Conservation (phyloP, 306 rosid genomes). For the Citrullus amarus region DNA sequence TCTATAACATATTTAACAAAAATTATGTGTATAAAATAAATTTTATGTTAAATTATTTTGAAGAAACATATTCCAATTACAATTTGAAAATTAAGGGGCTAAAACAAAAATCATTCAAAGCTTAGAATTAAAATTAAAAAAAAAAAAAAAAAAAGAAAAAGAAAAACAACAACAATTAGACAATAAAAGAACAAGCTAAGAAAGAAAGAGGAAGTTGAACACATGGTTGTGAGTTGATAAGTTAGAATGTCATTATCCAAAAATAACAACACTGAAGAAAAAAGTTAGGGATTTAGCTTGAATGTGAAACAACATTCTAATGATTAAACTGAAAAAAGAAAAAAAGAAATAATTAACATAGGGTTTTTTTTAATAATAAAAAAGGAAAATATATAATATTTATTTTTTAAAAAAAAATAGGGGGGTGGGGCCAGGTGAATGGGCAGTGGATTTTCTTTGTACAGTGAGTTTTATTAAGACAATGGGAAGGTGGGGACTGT, state of each 20-base stretch:
- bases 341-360: not conserved
- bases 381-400: too few relatives aligned
- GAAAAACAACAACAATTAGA: not conserved
- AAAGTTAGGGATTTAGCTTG: not conserved
- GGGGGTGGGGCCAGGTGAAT: not conserved
- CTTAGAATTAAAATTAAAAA: too few relatives aligned
- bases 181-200: not conserved
- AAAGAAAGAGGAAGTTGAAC: not conserved
- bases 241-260: not conserved
- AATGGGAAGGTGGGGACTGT: constrained; percentile 1
- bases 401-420: not conserved
- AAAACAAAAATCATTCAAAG: not conserved
- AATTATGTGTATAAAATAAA: too few relatives aligned
- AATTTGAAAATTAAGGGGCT: not conserved
- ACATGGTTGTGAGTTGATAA: not conserved
- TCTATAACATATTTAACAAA: too few relatives aligned
- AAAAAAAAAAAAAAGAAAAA: too few relatives aligned
- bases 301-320: not conserved
- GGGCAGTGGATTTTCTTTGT: not conserved
- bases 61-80: not conserved
- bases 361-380: too few relatives aligned
- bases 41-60: not conserved
- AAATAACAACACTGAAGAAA: not conserved
- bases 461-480: constrained; percentile 1
- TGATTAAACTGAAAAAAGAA: not conserved